A percentile compares a stretch with the other conserved stretches of the same genome.
Evolutionary conservation across 1,284 basidiomycete genomes (phyloP).

Genomic region (Fomitopsis pinicola): DNA sequence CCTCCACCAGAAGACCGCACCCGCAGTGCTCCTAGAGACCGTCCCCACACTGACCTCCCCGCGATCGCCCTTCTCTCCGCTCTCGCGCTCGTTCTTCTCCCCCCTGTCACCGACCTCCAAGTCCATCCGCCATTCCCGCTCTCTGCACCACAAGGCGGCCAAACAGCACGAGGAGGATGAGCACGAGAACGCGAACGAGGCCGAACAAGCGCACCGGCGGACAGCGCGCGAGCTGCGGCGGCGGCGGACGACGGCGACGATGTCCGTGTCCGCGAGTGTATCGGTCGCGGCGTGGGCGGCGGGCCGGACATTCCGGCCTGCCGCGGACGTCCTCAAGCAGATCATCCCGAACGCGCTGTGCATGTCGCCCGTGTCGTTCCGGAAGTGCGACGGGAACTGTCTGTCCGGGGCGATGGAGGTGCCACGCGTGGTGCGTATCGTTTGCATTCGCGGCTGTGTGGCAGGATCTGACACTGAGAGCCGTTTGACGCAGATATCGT

Average conservation of each 20-base stretch:
- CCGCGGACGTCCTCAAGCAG: background rate
- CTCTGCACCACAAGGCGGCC: background rate
- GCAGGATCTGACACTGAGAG: background rate
- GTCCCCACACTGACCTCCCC: background rate
- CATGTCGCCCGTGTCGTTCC: constrained; percentile 7
- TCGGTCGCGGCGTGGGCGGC: background rate
- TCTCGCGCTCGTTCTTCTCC: background rate
- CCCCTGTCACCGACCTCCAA: background rate
- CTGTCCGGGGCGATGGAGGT: background rate
- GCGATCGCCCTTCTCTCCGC: background rate
- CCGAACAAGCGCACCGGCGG: background rate
- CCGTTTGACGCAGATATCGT: constrained; percentile 12
- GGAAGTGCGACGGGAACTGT: constrained; percentile 16
- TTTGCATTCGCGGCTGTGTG: too few relatives aligned
- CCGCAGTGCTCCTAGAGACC: background rate
- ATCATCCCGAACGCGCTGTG: background rate
- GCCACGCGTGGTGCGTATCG: constrained; percentile 12
- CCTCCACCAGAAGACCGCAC: background rate
- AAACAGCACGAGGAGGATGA: background rate
- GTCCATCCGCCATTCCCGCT: background rate
- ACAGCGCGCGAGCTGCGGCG: background rate
- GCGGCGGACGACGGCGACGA: background rate
- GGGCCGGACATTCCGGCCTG: background rate
- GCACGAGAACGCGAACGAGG: background rate
- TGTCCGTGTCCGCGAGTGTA: background rate